phyloP scores from a whole-genome alignment of 495 filamentous ascomycete species.

The Trichoderma gamsii region DNA sequence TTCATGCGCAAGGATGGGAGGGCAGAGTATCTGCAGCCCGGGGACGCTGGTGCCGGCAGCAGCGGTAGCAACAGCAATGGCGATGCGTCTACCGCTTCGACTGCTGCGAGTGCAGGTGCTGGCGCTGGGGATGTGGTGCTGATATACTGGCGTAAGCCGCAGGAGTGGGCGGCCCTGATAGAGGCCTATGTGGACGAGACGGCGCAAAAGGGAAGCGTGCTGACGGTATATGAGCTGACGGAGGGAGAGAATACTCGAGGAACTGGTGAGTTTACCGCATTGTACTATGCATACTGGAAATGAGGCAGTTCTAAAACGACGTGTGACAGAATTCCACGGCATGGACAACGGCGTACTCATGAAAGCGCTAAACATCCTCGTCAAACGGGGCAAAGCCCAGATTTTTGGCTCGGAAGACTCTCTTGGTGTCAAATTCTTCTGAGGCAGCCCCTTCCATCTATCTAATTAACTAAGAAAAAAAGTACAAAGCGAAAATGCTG shows the following conservation, averaged over 20 bases:
- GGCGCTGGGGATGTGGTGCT: constrained; percentile 31
- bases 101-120: background rate
- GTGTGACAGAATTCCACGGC: constrained; percentile 63
- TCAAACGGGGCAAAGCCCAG: constrained; percentile 86
- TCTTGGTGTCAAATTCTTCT: constrained; percentile 95
- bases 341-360: constrained; percentile 77
- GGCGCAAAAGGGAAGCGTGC: constrained; percentile 40
- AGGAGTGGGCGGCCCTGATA: constrained; percentile 42
- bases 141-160: constrained; percentile 44
- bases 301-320: background rate
- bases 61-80: constrained; percentile 51
- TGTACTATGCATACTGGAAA: background rate
- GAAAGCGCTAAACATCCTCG: constrained; percentile 68
- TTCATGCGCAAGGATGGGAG: constrained; percentile 64
- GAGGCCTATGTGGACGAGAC: constrained; percentile 44
- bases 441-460: constrained; percentile 16
- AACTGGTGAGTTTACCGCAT: constrained; percentile 29
- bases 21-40: constrained; percentile 61
- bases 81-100: constrained; percentile 15
- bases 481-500: background rate
- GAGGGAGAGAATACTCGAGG: constrained; percentile 39
- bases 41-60: constrained; percentile 45
- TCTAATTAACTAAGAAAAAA: background rate
- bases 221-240: constrained; percentile 44
- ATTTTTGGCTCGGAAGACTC: constrained; percentile 85